Base-by-base conservation (phyloP, 2,329 filamentous ascomycete genomes). In the Zalaria obscura region DNA sequence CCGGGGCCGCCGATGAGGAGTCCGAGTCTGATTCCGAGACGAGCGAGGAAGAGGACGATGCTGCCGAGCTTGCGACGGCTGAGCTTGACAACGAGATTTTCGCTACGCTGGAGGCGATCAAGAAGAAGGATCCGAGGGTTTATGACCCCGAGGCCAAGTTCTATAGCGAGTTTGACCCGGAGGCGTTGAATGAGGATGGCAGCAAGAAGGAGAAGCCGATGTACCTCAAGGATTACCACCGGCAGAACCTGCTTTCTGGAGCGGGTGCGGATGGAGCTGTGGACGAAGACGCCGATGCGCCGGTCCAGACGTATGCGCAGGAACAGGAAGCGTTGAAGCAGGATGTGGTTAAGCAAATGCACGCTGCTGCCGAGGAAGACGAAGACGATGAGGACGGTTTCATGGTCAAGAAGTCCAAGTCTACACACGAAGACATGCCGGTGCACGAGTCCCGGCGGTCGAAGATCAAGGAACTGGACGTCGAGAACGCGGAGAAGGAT, bases 151-250 rank as follows among this genome's bases (percentile, higher is more conserved):
- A 79, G 29, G 72, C 72, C 48, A 86, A 73, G 11, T 96, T 96
- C 65, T 95, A 88, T 63, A 67, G 69, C 34, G 68, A 78, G 8
- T 65, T 75, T 43, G 75, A 82, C 4, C 72, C 75, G 25, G 70
- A 73, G 3, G 48, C 54, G 4, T 49, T 49, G 5, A 47, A 27
- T 11, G 52, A 44, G 35, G 48, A 45, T 7, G 47, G 43, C 8
- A 48, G 59, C 5, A 50, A 66, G 46, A 63, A 45, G 25, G 78
- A 91, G 47, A 93, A 93, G 65, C 80, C 88, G 1, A 78, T 98
- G 65, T 85, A 76, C 46, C 68, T 98, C 41, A 76, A 76, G 50
- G 87, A 98, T 61, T 98, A 95, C 61, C 91, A 98, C 56, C 80
- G 88, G 47, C 77, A 91, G 60, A 93, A 89, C 53, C 69, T 94